Evolutionary conservation across 2,329 filamentous ascomycete species (phyloP).

Genomic region (Fusarium udum): DNA sequence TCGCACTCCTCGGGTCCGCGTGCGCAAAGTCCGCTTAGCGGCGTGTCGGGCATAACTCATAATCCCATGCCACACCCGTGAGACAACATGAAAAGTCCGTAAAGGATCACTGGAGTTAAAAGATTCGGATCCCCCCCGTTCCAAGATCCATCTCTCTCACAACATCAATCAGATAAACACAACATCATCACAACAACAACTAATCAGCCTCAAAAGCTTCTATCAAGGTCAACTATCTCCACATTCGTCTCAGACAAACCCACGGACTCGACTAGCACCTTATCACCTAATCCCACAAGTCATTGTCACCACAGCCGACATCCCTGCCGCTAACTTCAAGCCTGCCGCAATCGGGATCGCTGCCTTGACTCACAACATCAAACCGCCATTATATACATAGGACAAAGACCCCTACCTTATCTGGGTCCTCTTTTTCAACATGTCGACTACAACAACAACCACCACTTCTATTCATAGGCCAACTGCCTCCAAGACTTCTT

Average conservation of each 20-base stretch:
- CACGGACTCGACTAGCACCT: constrained; percentile 33
- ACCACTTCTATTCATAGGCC: constrained; percentile 40
- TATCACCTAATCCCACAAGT: constrained; percentile 44
- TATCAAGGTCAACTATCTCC: constrained; percentile 23
- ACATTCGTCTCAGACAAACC: constrained; percentile 2
- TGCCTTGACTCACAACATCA: constrained; percentile 43
- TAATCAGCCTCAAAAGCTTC: constrained; percentile 5
- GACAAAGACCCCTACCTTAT: constrained; percentile 30
- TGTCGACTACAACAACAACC: constrained; percentile 45
- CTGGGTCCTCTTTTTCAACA: constrained; percentile 36
- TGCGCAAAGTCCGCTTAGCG: constrained; percentile 47
- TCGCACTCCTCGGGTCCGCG: constrained; percentile 46
- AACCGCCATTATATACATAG: constrained; percentile 40
- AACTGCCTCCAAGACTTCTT: constrained; percentile 39
- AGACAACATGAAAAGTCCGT: constrained; percentile 39
- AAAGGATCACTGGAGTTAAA: constrained; percentile 42
- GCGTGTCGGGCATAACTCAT: constrained; percentile 43
- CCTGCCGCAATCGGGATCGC: constrained; percentile 45
- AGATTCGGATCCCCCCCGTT: constrained; percentile 39
- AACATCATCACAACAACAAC: constrained; percentile 17
- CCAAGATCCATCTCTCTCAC: constrained; percentile 5
- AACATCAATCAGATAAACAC: constrained; percentile 28
- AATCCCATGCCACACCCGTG: constrained; percentile 37
- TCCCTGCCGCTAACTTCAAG: constrained; percentile 44
- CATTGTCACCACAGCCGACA: constrained; percentile 44